phyloP scores from a whole-genome alignment of 169 alveolate genomes.

The Eimeria praecox region DNA sequence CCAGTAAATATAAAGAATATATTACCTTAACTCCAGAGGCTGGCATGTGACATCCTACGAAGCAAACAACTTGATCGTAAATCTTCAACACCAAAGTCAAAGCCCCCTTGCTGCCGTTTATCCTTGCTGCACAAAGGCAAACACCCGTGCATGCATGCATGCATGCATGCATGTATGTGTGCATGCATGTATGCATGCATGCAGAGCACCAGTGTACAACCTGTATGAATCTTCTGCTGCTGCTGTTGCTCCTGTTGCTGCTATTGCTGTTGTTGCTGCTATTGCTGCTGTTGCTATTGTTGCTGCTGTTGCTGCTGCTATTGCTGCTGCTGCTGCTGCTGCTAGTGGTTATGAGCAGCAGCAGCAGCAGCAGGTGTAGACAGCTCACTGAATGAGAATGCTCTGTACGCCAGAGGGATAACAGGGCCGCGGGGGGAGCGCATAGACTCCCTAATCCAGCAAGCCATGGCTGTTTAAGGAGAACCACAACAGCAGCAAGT shows the following conservation, averaged over 20 bases:
- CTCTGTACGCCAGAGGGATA: constrained; percentile 48
- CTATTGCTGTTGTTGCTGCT: not conserved
- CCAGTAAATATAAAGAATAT: not conserved
- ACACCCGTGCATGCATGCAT: not conserved
- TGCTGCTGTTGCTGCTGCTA: not conserved
- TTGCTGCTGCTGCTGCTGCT: not conserved
- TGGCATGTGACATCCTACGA: constrained; percentile 93
- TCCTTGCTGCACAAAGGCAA: constrained; percentile 19
- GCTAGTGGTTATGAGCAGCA: too few relatives aligned
- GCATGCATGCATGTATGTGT: not conserved
- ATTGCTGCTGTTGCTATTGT: not conserved
- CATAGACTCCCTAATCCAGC: constrained; percentile 76
- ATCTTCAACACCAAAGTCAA: constrained; percentile 87
- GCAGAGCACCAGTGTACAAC: not conserved
- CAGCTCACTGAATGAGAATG: constrained; percentile 74
- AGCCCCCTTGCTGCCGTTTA: constrained; percentile 92
- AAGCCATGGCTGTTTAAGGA: constrained; percentile 51
- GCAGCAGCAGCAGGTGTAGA: too few relatives aligned
- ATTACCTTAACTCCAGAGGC: constrained; percentile 87
- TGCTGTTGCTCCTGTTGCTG: not conserved
- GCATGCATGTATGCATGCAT: constrained; percentile 29
- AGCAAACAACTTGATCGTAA: constrained; percentile 86
- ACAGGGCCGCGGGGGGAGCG: constrained; percentile 68
- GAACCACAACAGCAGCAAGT: not conserved
- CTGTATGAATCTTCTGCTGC: not conserved